These are phyloP conservation scores for Dichotomocladium elegans DNA, from an alignment of 371 early-diverging fungal species.

Conservation along the genomic window DNA sequence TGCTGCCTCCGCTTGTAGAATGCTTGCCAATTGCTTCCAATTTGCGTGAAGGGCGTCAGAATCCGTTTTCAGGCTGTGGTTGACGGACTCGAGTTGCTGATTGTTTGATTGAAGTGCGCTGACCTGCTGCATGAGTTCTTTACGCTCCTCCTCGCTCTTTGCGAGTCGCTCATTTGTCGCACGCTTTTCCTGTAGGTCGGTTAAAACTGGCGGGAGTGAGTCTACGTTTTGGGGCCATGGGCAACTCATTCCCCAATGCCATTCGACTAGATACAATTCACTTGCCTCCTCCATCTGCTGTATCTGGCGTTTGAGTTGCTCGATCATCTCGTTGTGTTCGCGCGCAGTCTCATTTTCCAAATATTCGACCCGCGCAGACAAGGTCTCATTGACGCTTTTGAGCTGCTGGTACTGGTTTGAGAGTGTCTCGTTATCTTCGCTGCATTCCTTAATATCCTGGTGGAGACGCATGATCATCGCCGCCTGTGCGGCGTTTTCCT, in stretches of 20 bases:
- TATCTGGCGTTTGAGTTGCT: not conserved
- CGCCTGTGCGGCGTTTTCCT: constrained; percentile 58
- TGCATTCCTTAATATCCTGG: constrained; percentile 47
- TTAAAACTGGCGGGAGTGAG: no score
- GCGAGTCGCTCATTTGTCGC: no score
- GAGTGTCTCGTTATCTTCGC: constrained; percentile 38
- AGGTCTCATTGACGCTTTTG: constrained; percentile 19
- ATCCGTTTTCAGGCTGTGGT: not conserved
- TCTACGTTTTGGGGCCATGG: no score
- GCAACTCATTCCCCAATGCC: no score
- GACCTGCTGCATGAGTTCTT: no score
- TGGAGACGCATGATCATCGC: constrained; percentile 34
- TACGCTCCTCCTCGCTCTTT: no score
- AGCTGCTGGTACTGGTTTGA: constrained; percentile 50
- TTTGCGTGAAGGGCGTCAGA: not conserved
- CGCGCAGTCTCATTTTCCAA: constrained; percentile 21
- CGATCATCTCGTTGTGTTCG: not conserved
- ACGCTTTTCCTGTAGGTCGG: no score
- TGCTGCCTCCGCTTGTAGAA: not conserved
- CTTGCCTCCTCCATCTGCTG: no score
- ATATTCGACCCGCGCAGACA: constrained; percentile 53
- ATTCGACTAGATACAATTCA: no score
- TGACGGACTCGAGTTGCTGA: no score
- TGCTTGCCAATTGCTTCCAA: not conserved
- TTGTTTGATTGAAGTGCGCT: no score